These are phyloP conservation scores for Rhexocercosporidium sp. DNA, from an alignment of 2,329 filamentous ascomycete genomes.

Conservation along the genomic window DNA sequence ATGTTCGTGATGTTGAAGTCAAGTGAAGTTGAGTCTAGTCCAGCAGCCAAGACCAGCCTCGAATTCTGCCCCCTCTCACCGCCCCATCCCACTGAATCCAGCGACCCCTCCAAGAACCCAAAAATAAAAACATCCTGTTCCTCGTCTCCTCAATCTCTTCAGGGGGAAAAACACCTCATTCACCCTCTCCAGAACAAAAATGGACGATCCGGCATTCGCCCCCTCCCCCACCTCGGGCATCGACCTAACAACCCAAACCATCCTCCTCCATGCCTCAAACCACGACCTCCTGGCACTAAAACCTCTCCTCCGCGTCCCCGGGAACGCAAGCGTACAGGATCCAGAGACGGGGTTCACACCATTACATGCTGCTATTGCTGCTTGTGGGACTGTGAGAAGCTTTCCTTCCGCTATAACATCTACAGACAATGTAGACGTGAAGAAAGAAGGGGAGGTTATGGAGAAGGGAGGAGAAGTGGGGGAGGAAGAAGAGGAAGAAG, in stretches of 20 bases:
- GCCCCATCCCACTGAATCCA: neutral
- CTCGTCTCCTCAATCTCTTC: no score
- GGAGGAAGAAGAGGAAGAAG: conserved; percentile 39
- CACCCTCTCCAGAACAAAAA: conserved; percentile 14
- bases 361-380: conserved; percentile 87
- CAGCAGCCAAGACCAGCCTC: neutral
- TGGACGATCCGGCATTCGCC: conserved; percentile 40
- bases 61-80: conserved; percentile 8
- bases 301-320: conserved; percentile 40
- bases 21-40: no score
- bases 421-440: neutral
- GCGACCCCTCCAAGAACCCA: conserved; percentile 8
- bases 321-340: conserved; percentile 79
- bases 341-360: conserved; percentile 84
- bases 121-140: neutral
- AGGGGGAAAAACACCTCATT: neutral
- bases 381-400: conserved; percentile 55
- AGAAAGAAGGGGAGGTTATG: neutral
- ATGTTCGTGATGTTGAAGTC: no score
- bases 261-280: conserved; percentile 69
- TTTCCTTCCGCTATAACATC: neutral
- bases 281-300: conserved; percentile 51
- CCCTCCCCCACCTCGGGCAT: conserved; percentile 28
- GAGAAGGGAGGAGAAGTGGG: conserved; percentile 41
- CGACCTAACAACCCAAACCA: conserved; percentile 53